phyloP scores from a whole-genome alignment of 2,329 filamentous ascomycete genomes.

The Aspergillus viridinutans region DNA sequence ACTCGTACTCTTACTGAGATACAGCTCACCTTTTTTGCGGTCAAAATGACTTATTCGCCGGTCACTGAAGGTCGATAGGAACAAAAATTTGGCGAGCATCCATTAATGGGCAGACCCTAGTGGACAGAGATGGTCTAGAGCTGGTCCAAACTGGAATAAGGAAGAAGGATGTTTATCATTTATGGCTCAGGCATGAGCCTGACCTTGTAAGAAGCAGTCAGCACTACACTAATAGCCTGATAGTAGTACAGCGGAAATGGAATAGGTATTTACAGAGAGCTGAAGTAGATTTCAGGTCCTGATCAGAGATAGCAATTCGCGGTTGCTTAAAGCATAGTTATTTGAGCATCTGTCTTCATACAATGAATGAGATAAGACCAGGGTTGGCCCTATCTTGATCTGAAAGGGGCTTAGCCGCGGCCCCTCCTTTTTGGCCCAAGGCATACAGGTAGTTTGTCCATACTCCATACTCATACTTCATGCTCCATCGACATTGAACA shows the following conservation, averaged over 20 bases:
- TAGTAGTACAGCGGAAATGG: no score
- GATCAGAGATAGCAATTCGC: no score
- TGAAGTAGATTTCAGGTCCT: no score
- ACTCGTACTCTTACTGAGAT: neutral
- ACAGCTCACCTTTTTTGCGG: neutral
- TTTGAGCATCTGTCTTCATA: neutral
- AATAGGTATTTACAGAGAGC: no score
- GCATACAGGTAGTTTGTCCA: neutral
- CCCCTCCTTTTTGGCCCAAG: neutral
- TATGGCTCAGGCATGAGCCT: no score
- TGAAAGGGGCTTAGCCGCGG: neutral
- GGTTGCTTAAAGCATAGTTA: neutral
- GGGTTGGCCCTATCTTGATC: neutral
- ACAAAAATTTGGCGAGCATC: no score
- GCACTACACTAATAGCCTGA: no score
- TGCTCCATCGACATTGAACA: neutral
- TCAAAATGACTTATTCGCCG: neutral
- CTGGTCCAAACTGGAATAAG: no score
- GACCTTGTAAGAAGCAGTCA: no score
- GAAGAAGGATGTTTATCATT: no score
- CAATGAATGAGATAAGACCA: neutral
- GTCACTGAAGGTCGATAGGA: neutral
- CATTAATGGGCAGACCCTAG: no score
- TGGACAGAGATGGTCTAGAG: no score
- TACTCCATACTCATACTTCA: neutral